These are phyloP conservation scores for Suhomyces coccinellae DNA, from an alignment of 1,139 yeast species.

Conservation along the genomic window DNA sequence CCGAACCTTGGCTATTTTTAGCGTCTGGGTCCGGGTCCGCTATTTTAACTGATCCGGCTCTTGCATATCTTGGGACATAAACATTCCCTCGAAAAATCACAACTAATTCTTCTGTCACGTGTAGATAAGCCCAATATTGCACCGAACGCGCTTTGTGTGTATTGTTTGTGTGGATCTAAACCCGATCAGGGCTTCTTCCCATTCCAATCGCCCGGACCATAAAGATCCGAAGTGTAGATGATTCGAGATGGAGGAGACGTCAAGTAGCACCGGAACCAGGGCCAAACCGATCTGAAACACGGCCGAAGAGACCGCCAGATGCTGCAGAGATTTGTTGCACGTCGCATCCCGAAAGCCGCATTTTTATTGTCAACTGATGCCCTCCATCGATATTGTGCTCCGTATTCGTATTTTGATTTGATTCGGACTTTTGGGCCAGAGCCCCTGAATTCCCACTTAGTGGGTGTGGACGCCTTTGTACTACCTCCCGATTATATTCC, in stretches of 20 bases:
- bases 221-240: neutral
- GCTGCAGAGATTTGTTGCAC: too few relatives aligned
- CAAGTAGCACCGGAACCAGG: too few relatives aligned
- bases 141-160: neutral
- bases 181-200: conserved; percentile 2
- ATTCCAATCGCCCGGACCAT: neutral
- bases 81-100: neutral
- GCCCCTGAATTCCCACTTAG: conserved; percentile 4
- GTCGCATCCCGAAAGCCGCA: too few relatives aligned
- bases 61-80: neutral
- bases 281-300: too few relatives aligned
- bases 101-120: neutral
- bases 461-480: neutral
- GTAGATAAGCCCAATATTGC: neutral
- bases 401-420: neutral
- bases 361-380: too few relatives aligned
- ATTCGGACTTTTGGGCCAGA: neutral
- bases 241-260: too few relatives aligned
- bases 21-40: conserved; percentile 19
- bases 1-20: conserved; percentile 20
- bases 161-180: too few relatives aligned
- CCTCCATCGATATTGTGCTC: neutral
- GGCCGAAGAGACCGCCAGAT: too few relatives aligned
- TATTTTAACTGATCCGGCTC: conserved; percentile 11
- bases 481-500: neutral